These are phyloP conservation scores for Sarocladiaceae sp. DNA, from an alignment of 2,329 filamentous ascomycete species.

Conservation along the genomic window DNA sequence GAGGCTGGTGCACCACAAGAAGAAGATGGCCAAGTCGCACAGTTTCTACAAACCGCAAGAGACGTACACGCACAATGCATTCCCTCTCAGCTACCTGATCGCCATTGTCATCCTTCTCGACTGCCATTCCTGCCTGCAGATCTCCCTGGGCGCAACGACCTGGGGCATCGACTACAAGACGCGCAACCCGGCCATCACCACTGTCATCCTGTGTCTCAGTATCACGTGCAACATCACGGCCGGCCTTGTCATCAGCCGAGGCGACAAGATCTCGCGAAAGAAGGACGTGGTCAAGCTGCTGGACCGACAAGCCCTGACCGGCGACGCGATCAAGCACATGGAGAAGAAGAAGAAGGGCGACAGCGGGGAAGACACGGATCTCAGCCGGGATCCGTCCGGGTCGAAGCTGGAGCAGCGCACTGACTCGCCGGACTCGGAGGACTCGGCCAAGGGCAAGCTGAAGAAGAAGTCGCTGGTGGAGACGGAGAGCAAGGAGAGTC, in stretches of 20 bases:
- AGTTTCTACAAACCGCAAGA: slow-evolving; percentile 89
- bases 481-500: not conserved
- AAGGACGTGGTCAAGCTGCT: slow-evolving; percentile 78
- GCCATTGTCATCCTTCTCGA: slow-evolving; percentile 75
- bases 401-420: not conserved
- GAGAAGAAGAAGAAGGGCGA: slow-evolving; percentile 33
- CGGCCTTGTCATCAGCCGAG: slow-evolving; percentile 69
- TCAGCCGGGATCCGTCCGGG: not conserved
- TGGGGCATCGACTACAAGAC: slow-evolving; percentile 69
- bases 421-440: not conserved
- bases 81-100: slow-evolving; percentile 67
- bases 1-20: slow-evolving; percentile 68
- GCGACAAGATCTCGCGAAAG: slow-evolving; percentile 72
- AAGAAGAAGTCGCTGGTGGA: slow-evolving; percentile 2
- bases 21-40: slow-evolving; percentile 74
- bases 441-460: not conserved
- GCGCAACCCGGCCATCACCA: slow-evolving; percentile 67
- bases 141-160: slow-evolving; percentile 69
- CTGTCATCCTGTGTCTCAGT: slow-evolving; percentile 72
- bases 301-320: slow-evolving; percentile 68
- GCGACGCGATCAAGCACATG: slow-evolving; percentile 44
- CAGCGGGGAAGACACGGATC: slow-evolving; percentile 1
- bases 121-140: slow-evolving; percentile 72
- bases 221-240: slow-evolving; percentile 73
- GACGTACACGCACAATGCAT: slow-evolving; percentile 73